phyloP scores from a whole-genome alignment of 2,329 filamentous ascomycete species.

The Colletotrichum noveboracense region DNA sequence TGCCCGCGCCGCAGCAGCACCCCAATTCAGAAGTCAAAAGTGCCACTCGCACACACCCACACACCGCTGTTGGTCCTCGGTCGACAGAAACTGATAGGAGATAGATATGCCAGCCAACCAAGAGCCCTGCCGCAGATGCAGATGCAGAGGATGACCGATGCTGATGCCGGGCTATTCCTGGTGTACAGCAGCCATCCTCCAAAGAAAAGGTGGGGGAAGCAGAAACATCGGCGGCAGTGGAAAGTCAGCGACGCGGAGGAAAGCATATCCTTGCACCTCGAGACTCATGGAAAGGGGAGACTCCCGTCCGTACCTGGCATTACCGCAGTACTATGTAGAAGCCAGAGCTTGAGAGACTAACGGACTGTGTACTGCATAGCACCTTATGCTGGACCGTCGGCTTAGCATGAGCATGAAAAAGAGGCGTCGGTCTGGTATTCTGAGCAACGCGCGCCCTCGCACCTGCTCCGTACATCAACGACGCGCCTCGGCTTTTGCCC shows the following conservation, averaged over 20 bases:
- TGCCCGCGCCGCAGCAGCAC: not conserved
- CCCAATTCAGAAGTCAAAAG: not conserved
- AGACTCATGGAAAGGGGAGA: not conserved
- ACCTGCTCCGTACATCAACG: not conserved
- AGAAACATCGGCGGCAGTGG: constrained; percentile 12
- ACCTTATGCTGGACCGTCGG: not conserved
- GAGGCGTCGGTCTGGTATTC: not conserved
- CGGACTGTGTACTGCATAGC: not conserved
- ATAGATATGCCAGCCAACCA: not conserved
- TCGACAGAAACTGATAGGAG: not conserved
- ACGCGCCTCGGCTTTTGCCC: not conserved
- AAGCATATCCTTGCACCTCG: constrained; percentile 2
- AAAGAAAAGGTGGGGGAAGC: constrained; percentile 1
- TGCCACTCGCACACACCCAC: not conserved
- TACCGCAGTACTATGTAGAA: not conserved
- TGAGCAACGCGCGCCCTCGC: not conserved
- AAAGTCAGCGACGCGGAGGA: not conserved
- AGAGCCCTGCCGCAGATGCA: not conserved
- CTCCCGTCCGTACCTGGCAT: not conserved
- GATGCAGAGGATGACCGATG: not conserved
- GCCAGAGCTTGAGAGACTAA: not conserved
- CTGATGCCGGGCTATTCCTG: not conserved
- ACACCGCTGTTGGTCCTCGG: constrained; percentile 12
- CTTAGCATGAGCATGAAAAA: not conserved
- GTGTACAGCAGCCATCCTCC: not conserved